phyloP scores from a whole-genome alignment of 139 green algal species.

The Haematococcus sp. region DNA sequence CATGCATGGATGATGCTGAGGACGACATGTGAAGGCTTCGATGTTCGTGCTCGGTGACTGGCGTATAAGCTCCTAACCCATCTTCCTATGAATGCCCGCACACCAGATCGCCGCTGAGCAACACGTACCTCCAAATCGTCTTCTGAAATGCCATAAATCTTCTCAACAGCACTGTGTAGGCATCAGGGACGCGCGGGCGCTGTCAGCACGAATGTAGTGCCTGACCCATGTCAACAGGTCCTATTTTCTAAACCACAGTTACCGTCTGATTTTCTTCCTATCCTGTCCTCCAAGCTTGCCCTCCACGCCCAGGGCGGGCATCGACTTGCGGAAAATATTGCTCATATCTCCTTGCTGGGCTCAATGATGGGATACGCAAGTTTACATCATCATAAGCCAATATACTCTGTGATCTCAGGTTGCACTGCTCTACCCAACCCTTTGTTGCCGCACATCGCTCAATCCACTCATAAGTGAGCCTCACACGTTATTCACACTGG shows the following conservation, averaged over 20 bases:
- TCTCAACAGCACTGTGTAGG: slow-evolving; percentile 2
- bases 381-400: too few relatives aligned
- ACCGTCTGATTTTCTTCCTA: slow-evolving; percentile 55
- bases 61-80: not conserved
- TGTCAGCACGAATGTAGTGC: not conserved
- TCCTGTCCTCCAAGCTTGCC: slow-evolving; percentile 54
- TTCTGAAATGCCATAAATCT: not conserved
- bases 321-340: slow-evolving; percentile 43
- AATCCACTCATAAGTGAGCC: too few relatives aligned
- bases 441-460: too few relatives aligned
- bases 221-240: not conserved
- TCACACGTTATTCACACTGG: too few relatives aligned
- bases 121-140: slow-evolving; percentile 15
- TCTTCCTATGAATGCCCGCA: too few relatives aligned
- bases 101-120: not conserved
- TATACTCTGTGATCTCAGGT: too few relatives aligned
- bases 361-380: too few relatives aligned
- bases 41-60: not conserved
- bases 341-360: too few relatives aligned
- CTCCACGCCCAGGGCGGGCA: slow-evolving; percentile 14
- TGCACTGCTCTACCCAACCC: too few relatives aligned
- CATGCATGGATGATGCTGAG: not conserved
- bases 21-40: not conserved
- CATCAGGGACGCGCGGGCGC: not conserved
- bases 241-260: not conserved